Conservation (phyloP, 352 stramenopile genomes). For the Phytopythium mirpurense region DNA sequence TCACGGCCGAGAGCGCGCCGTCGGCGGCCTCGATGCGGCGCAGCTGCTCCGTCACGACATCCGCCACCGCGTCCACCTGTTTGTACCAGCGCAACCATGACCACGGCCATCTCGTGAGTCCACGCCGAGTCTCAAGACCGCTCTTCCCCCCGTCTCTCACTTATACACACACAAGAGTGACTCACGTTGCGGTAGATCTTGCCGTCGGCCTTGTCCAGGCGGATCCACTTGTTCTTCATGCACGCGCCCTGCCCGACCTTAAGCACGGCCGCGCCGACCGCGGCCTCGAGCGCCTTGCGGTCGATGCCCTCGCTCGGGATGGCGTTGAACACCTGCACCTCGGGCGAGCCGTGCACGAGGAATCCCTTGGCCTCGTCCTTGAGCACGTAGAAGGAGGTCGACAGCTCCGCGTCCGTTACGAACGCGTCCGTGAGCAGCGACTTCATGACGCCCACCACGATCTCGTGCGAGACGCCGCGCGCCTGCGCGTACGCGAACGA, state of each 20-base stretch:
- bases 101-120: constrained; percentile 2
- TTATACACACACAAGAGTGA: too few relatives aligned
- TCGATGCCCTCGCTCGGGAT: constrained; percentile 67
- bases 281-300: constrained; percentile 74
- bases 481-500: constrained; percentile 79
- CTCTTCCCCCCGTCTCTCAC: too few relatives aligned
- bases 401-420: constrained; percentile 73
- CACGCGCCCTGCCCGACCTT: constrained; percentile 96
- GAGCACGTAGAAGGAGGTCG: constrained; percentile 91
- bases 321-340: constrained; percentile 80
- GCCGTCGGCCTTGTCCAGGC: constrained; percentile 88
- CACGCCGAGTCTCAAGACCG: too few relatives aligned
- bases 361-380: constrained; percentile 88
- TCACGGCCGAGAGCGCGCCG: constrained; percentile 59
- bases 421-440: constrained; percentile 93
- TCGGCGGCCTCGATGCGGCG: constrained; percentile 61
- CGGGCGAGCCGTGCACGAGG: constrained; percentile 65
- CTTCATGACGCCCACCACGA: constrained; percentile 95
- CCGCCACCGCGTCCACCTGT: constrained; percentile 43
- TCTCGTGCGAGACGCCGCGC: constrained; percentile 86
- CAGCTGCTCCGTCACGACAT: constrained; percentile 85
- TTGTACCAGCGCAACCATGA: too few relatives aligned
- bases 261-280: constrained; percentile 79
- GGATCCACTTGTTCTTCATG: constrained; percentile 98
- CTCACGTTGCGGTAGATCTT: constrained; percentile 83